Evolutionary conservation across 192 early-diverging fungal species (phyloP), one percentile per base, ranked within the genome.

Genomic region (Umbelopsis ramanniana): DNA sequence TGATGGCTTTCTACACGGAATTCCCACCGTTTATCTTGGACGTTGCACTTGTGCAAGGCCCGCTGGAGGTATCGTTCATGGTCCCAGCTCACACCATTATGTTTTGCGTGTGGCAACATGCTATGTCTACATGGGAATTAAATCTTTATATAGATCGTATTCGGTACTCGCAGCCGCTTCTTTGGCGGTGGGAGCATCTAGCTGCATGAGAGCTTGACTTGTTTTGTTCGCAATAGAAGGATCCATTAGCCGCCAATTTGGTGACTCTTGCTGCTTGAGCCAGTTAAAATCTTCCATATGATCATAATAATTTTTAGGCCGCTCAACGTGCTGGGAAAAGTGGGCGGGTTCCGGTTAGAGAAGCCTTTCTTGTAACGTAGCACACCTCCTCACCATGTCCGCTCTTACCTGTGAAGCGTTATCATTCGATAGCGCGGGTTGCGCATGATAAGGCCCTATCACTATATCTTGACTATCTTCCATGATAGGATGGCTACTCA

Each of bases 241-340:
- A 26, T 82, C 75, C 72, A 89, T 66, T 3, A 89, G 7, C 38
- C 74, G 45, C 94, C 94, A 95, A 78, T 95, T 89, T 17, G 94
- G 94, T 37, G 91, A 92, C 8, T 84, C 86, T 72, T 89, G 87
- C 52, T 93, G 84, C 47, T 82, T 85, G 26, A 96, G 79, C 96
- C 96, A 97, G 78, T 95, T 95, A 72, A 97, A 97, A 71, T 97
- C 96, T 71, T 97, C 92, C 15, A 96, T 91, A 21, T 77, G 72
- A 66, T 84, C 80, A 75, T 82, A 91, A 52, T 81, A 80, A 73
- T 79, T 79, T n/a, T 9, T 33, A 5, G 43, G 4, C 15, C 48
- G 15, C 17, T 50, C 17, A 5, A 50, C 17, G 14, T 19, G n/a
- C 57, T 63, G 33, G 24, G 29, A 19, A 63, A 35, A 26, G 29